These are phyloP conservation scores for Pyricularia sp. DNA, from an alignment of 2,329 filamentous ascomycete genomes.

Conservation along the genomic window DNA sequence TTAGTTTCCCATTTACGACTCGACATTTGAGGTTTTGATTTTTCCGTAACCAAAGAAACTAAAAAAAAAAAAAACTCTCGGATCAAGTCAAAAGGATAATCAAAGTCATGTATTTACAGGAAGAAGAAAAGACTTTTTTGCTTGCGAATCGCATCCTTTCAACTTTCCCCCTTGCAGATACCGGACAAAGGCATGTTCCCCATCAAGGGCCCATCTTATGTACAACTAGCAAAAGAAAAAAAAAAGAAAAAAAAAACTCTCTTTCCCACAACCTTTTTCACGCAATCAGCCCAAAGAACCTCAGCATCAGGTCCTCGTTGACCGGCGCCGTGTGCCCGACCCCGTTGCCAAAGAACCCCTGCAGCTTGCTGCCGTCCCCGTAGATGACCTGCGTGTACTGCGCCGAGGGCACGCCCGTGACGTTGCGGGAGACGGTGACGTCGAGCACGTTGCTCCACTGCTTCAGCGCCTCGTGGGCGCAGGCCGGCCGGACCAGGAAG, in stretches of 20 bases:
- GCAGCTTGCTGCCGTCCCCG: slow-evolving; percentile 19
- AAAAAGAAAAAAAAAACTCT: background rate
- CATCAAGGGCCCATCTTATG: background rate
- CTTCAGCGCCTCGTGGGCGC: slow-evolving; percentile 28
- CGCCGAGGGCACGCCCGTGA: slow-evolving; percentile 21
- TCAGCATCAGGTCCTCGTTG: slow-evolving; percentile 17
- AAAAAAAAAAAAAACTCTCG: background rate
- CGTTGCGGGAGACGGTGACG: slow-evolving; percentile 17
- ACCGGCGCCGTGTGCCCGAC: slow-evolving; percentile 20
- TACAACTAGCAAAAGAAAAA: too few relatives aligned
- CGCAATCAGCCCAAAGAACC: slow-evolving; percentile 15
- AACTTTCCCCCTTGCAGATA: background rate
- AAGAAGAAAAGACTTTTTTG: background rate
- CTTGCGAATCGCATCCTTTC: background rate
- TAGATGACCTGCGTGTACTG: slow-evolving; percentile 28
- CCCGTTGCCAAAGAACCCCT: slow-evolving; percentile 17
- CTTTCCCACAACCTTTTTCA: background rate
- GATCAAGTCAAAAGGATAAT: background rate
- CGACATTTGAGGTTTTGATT: background rate
- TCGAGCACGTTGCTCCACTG: slow-evolving; percentile 38
- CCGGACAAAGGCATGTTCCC: background rate
- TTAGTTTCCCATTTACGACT: background rate
- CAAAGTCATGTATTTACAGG: background rate
- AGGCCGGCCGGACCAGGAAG: slow-evolving; percentile 18
- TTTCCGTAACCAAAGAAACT: too few relatives aligned